A percentile compares a stretch with the other conserved stretches of the same genome.
Evolutionary conservation across 768 basidiomycete species (phyloP).

Genomic region (Tubosaeta sp.): DNA sequence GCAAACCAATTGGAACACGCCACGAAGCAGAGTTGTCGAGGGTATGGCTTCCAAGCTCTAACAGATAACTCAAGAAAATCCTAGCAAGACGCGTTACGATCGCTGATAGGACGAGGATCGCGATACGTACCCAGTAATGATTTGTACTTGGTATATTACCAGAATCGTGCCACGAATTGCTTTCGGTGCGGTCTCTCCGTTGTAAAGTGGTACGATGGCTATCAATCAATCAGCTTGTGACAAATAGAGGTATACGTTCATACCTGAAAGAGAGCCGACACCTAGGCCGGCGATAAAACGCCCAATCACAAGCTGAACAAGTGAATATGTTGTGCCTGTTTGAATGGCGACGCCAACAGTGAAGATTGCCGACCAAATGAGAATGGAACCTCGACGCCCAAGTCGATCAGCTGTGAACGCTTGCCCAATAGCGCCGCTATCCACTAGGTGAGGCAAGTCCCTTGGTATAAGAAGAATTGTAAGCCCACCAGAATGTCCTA

Average conservation of each 20-base stretch:
- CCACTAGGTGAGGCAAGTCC: slow-evolving; percentile 1
- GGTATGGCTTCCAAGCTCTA: slow-evolving; percentile 63
- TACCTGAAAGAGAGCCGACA: slow-evolving; percentile 70
- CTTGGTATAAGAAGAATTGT: neutral
- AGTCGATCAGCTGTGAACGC: slow-evolving; percentile 72
- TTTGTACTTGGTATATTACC: slow-evolving; percentile 74
- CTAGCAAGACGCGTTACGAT: slow-evolving; percentile 29
- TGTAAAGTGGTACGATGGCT: slow-evolving; percentile 66
- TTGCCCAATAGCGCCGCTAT: slow-evolving; percentile 60
- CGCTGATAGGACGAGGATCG: neutral
- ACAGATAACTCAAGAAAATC: slow-evolving; percentile 67
- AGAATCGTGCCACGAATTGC: slow-evolving; percentile 67
- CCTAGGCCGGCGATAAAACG: slow-evolving; percentile 74
- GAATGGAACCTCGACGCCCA: slow-evolving; percentile 68
- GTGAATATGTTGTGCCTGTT: slow-evolving; percentile 55
- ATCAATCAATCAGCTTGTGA: neutral
- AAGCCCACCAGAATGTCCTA: slow-evolving; percentile 50
- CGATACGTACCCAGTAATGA: slow-evolving; percentile 58
- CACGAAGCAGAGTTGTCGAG: slow-evolving; percentile 61
- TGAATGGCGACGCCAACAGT: slow-evolving; percentile 67
- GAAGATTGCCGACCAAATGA: slow-evolving; percentile 74
- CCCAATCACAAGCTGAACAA: slow-evolving; percentile 68
- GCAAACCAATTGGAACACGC: slow-evolving; percentile 72
- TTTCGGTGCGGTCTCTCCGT: slow-evolving; percentile 76
- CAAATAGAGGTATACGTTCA: slow-evolving; percentile 4